Base-by-base conservation (phyloP, 768 basidiomycete species). In the Phaffia tasmanica region DNA sequence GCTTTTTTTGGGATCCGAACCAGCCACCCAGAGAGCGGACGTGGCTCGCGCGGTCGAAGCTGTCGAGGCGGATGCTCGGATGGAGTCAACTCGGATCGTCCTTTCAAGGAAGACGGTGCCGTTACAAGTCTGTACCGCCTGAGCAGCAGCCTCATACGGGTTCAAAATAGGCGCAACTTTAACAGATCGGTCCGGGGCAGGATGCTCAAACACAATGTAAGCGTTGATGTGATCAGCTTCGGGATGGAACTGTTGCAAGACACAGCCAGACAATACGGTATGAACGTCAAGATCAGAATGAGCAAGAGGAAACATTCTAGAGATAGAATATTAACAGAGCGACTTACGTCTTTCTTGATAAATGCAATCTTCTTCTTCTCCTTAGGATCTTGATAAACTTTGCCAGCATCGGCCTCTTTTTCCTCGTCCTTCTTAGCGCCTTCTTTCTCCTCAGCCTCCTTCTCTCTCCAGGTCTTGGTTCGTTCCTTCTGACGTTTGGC, bases 301-400 rank as follows among this genome's bases (percentile, higher is more conserved):
- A 63, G 50, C 46, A 35, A 16, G 8, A 14, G 51, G 62, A 18
- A 30, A 30, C 14, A 1, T n/a, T 25, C 19, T 21, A 19, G 14
- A 14, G 21, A 42, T 14, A 49, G 27, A 32, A 57, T 25, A 50
- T 0, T 9, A 35, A 57, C 51, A 32, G 23, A 53, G 6, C 18
- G 4, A 74, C 76, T 73, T 65, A 77, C 76, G 35, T 77, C 89
- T 63, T 85, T 85, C 73, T 91, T 88, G 75, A 98, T 95, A 76
- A 92, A 95, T 0, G 91, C 89, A 62, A 97, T 84, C 70, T 86
- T 88, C 78, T 93, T 89, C 80, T 94, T 97, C 77, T 95, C 88
- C 60, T 81, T 81, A 0, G 89, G 81, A 8, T 83, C 88, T 60
- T 95, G 81, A 75, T 83, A 88, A 48, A 79, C 79, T 74, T 89